Percentiles rank a stretch among this genome's conserved stretches.
Conservation (phyloP, 1,284 basidiomycete species). For the Agroathelia rolfsii region DNA sequence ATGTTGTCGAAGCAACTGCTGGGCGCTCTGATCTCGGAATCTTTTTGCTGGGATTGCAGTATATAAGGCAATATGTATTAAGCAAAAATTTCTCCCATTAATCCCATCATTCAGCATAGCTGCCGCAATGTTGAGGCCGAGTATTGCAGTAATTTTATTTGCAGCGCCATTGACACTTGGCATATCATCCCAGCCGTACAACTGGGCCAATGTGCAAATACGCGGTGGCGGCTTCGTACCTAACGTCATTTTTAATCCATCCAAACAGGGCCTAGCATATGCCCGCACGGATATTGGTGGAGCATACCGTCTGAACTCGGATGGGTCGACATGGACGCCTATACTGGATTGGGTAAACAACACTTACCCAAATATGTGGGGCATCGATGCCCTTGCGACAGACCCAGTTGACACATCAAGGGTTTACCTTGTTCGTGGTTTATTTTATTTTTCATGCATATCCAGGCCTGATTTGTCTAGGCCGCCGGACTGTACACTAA, state of each 20-base stretch:
- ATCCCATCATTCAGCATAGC: too few species aligned
- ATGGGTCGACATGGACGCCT: conserved; percentile 53
- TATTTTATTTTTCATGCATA: background rate
- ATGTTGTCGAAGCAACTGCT: too few species aligned
- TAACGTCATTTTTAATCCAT: conserved; percentile 53
- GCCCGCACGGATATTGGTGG: conserved; percentile 61
- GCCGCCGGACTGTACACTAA: conserved; percentile 61
- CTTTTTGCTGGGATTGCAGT: too few species aligned
- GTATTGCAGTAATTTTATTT: too few species aligned
- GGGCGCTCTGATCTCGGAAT: too few species aligned
- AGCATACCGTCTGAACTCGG: conserved; percentile 50
- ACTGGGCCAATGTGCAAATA: conserved; percentile 58
- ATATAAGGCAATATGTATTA: too few species aligned
- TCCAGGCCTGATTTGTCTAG: conserved; percentile 17
- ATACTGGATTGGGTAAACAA: conserved; percentile 50
- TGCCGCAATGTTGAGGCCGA: too few species aligned
- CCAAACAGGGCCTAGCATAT: conserved; percentile 46
- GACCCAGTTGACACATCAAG: conserved; percentile 48
- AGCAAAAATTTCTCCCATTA: too few species aligned
- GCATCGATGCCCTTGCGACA: conserved; percentile 52
- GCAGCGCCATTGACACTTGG: conserved; percentile 26
- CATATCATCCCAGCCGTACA: conserved; percentile 38
- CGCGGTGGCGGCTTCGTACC: conserved; percentile 43
- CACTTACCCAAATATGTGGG: conserved; percentile 53
- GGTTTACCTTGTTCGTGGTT: conserved; percentile 35